phyloP scores from a whole-genome alignment of 768 basidiomycete genomes.

The Boletus rufocinnamomeus region DNA sequence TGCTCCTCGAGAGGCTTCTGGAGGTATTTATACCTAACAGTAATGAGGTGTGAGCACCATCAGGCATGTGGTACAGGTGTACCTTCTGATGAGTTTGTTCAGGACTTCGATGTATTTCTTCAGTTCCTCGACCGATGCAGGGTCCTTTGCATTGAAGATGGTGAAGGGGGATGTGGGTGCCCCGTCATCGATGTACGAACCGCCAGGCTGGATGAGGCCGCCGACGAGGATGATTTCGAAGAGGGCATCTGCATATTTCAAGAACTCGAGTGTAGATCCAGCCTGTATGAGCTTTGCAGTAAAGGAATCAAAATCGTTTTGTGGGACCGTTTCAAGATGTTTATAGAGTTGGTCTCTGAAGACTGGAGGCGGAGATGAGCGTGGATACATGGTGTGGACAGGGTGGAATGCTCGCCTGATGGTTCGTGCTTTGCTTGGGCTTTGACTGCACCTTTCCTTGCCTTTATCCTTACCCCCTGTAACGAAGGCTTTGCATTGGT shows the following conservation, averaged over 20 bases:
- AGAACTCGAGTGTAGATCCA: conserved; percentile 88
- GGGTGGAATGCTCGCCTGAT: conserved; percentile 44
- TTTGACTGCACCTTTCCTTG: conserved; percentile 90
- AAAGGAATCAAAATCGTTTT: conserved; percentile 81
- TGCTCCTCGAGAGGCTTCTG: conserved; percentile 93
- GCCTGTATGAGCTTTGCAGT: conserved; percentile 86
- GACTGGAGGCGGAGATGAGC: conserved; percentile 46
- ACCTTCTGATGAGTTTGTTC: conserved; percentile 96
- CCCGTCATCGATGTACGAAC: conserved; percentile 85
- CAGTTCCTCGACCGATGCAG: conserved; percentile 80
- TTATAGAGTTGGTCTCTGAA: conserved; percentile 94
- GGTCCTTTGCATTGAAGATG: conserved; percentile 77
- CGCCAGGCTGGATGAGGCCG: conserved; percentile 95
- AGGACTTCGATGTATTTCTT: conserved; percentile 94
- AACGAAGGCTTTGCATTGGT: conserved; percentile 84
- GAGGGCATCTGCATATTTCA: conserved; percentile 96
- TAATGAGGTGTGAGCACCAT: conserved; percentile 2
- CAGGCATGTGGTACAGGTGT: conserved; percentile 18
- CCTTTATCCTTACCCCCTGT: conserved; percentile 91
- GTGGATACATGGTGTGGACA: conserved; percentile 1
- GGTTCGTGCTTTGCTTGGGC: conserved; percentile 95
- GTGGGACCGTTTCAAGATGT: conserved; percentile 80
- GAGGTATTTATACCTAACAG: conserved; percentile 92
- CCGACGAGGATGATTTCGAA: conserved; percentile 97
- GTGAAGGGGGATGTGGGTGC: conserved; percentile 88